Conservation (phyloP, 2,329 filamentous ascomycete genomes). For the Ceratocystis variospora region DNA sequence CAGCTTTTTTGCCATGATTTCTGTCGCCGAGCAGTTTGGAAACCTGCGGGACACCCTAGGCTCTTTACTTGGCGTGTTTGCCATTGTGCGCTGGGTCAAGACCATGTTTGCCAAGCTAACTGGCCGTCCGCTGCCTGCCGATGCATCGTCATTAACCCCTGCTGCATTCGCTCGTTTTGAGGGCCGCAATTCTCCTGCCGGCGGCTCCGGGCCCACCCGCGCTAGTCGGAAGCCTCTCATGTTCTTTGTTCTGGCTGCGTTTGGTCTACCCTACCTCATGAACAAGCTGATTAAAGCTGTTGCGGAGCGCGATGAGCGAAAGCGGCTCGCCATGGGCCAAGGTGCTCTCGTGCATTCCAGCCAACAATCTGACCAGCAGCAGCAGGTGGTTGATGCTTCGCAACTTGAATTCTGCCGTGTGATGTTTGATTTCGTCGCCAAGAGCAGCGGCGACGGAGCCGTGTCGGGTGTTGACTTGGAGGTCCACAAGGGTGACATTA, state of each 20-base stretch:
- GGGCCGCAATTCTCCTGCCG: slow-evolving; percentile 42
- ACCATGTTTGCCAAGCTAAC: slow-evolving; percentile 86
- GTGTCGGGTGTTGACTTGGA: slow-evolving; percentile 69
- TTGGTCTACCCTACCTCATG: slow-evolving; percentile 94
- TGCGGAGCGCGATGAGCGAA: slow-evolving; percentile 61
- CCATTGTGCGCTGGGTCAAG: slow-evolving; percentile 84
- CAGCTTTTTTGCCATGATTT: slow-evolving; percentile 97
- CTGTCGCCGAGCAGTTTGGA: slow-evolving; percentile 92
- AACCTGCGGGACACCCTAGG: slow-evolving; percentile 87
- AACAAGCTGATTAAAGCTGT: slow-evolving; percentile 83
- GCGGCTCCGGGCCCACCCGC: slow-evolving; percentile 52
- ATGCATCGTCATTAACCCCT: slow-evolving; percentile 75
- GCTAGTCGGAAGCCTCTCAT: slow-evolving; percentile 91
- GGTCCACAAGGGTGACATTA: slow-evolving; percentile 88
- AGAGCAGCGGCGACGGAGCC: slow-evolving; percentile 34
- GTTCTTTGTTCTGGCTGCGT: slow-evolving; percentile 88
- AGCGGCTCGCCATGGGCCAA: slow-evolving; percentile 35
- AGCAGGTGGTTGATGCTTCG: slow-evolving; percentile 58
- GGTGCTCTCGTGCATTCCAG: slow-evolving; percentile 30
- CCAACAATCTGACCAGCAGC: slow-evolving; percentile 36
- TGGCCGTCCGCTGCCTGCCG: slow-evolving; percentile 76
- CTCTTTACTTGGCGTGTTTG: slow-evolving; percentile 89
- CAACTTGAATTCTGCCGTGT: slow-evolving; percentile 96
- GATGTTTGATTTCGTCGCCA: slow-evolving; percentile 81
- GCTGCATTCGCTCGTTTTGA: slow-evolving; percentile 84